Conservation (phyloP, 768 basidiomycete species). For the Lactarius pseudohatsudake region DNA sequence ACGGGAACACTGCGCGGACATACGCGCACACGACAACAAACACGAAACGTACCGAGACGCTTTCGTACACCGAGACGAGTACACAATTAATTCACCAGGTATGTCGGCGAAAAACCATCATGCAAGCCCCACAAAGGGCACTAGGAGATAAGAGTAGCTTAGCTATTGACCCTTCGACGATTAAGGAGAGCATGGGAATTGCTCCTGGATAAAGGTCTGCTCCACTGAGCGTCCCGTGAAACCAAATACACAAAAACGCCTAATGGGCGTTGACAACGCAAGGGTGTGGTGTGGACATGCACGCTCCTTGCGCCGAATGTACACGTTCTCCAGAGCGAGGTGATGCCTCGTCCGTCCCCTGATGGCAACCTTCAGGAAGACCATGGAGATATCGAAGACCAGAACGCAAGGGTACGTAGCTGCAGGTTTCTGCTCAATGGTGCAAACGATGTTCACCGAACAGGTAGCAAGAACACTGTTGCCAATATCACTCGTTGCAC, state of each 20-base stretch:
- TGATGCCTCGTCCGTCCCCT: not conserved
- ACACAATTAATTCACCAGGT: no score
- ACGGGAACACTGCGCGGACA: no score
- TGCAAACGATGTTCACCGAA: not conserved
- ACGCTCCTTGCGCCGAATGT: not conserved
- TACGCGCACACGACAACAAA: no score
- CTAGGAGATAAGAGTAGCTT: not conserved
- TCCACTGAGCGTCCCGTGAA: conserved; percentile 5
- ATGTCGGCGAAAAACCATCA: not conserved
- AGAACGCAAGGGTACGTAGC: not conserved
- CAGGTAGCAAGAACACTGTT: conserved; percentile 4
- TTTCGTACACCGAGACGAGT: no score
- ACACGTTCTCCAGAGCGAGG: not conserved
- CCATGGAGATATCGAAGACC: not conserved
- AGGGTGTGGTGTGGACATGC: not conserved
- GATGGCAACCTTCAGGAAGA: not conserved
- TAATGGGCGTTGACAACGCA: conserved; percentile 9
- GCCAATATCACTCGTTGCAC: not conserved
- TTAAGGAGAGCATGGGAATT: not conserved
- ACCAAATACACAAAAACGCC: conserved; percentile 3
- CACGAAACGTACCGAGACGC: no score
- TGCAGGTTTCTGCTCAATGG: not conserved
- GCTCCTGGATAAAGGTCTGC: not conserved
- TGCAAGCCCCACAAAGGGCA: not conserved
- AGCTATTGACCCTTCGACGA: not conserved